Conservation (phyloP, 2,329 filamentous ascomycete genomes). For the Fusarium euwallaceae region DNA sequence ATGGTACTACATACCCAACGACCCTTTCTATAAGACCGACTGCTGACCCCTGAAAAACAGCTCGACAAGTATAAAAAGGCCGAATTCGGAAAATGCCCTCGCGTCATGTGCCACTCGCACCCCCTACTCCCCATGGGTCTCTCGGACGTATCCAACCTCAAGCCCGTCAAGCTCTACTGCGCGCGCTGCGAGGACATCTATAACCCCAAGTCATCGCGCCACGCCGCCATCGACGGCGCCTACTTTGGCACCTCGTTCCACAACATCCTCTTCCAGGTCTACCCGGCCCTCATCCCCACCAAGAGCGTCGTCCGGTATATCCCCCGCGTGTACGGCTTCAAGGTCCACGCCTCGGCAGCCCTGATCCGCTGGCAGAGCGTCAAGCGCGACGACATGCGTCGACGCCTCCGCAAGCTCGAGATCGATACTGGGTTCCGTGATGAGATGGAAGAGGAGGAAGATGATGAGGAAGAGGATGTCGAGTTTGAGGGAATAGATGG, state of each 20-base stretch:
- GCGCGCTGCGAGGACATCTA: slow-evolving; percentile 97
- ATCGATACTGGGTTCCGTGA: slow-evolving; percentile 87
- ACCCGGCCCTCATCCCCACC: slow-evolving; percentile 86
- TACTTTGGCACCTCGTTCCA: slow-evolving; percentile 99
- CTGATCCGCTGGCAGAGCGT: slow-evolving; percentile 91
- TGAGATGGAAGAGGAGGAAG: slow-evolving; percentile 74
- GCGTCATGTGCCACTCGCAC: slow-evolving; percentile 94
- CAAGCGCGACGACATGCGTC: slow-evolving; percentile 85
- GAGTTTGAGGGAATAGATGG: slow-evolving; percentile 56
- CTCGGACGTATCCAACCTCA: slow-evolving; percentile 87
- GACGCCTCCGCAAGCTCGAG: slow-evolving; percentile 76
- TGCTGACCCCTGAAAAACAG: slow-evolving; percentile 60
- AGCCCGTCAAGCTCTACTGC: slow-evolving; percentile 97
- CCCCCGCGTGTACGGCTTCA: slow-evolving; percentile 94
- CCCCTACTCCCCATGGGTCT: slow-evolving; percentile 95
- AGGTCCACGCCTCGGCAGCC: slow-evolving; percentile 89
- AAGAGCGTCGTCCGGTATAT: slow-evolving; percentile 91
- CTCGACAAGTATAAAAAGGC: slow-evolving; percentile 99
- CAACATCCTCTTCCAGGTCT: slow-evolving; percentile 99
- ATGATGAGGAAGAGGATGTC: slow-evolving; percentile 67
- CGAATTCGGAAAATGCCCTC: slow-evolving; percentile 97
- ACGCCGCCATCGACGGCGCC: slow-evolving; percentile 94
- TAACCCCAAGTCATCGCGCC: slow-evolving; percentile 97
- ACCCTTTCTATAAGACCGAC: neutral
- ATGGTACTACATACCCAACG: slow-evolving; percentile 74